A percentile compares a stretch with the other conserved stretches of the same genome.
phyloP scores from a whole-genome alignment of 2,329 filamentous ascomycete genomes.

The Curvularia sp. region DNA sequence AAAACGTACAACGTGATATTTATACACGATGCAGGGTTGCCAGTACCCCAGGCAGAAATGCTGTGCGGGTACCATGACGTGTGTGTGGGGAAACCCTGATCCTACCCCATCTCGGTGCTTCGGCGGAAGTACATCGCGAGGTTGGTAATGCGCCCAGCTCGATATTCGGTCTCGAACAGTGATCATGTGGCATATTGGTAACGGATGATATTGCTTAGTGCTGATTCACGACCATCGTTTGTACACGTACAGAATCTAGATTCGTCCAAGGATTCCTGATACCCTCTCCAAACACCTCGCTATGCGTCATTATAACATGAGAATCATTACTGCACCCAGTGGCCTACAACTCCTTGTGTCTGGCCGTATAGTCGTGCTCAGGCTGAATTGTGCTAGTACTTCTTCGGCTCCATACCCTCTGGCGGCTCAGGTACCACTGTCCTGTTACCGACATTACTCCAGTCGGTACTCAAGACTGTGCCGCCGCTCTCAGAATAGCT shows the following conservation, averaged over 20 bases:
- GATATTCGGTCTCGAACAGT: neutral
- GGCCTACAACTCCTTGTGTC: neutral
- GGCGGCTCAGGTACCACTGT: conserved; percentile 77
- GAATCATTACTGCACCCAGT: neutral
- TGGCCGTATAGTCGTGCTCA: neutral
- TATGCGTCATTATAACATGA: conserved; percentile 10
- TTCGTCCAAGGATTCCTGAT: neutral
- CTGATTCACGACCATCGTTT: neutral
- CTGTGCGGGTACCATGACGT: conserved; percentile 10
- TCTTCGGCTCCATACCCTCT: conserved; percentile 78
- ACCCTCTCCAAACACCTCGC: conserved; percentile 12
- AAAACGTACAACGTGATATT: neutral
- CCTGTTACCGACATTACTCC: conserved; percentile 77
- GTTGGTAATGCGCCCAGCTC: neutral
- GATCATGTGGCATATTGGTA: neutral
- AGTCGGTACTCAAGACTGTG: conserved; percentile 90
- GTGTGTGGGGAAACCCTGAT: conserved; percentile 12
- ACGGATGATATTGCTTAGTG: neutral
- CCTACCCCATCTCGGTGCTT: conserved; percentile 6
- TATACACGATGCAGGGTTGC: too few species aligned
- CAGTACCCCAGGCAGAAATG: neutral
- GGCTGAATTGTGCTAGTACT: conserved; percentile 53
- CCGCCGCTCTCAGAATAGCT: conserved; percentile 94
- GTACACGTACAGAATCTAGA: neutral
- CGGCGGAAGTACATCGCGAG: conserved; percentile 8